A percentile compares a stretch with the other conserved stretches of the same genome.
phyloP scores from a whole-genome alignment of 2,329 filamentous ascomycete genomes.

The Beauveria scarabaeidicola region DNA sequence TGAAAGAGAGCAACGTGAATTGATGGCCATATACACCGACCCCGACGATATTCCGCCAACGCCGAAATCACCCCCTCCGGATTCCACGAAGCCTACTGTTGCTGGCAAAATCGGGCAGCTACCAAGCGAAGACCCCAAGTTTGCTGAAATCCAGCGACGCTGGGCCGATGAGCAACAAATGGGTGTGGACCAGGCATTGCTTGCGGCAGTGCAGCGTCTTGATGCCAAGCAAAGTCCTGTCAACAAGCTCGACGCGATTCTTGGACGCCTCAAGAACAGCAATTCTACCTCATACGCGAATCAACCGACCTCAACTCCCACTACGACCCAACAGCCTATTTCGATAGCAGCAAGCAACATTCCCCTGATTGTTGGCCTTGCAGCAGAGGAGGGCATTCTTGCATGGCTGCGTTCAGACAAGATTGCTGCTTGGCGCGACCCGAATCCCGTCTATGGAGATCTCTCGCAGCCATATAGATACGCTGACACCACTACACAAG shows the following conservation, averaged over 20 bases:
- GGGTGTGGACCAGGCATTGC: slow-evolving; percentile 34
- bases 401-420: slow-evolving; percentile 36
- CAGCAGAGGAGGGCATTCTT: slow-evolving; percentile 33
- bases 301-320: background rate
- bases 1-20: slow-evolving; percentile 48
- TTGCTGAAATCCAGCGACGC: slow-evolving; percentile 41
- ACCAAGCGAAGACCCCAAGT: slow-evolving; percentile 31
- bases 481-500: slow-evolving; percentile 33
- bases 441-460: slow-evolving; percentile 29
- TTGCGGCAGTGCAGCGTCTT: slow-evolving; percentile 35
- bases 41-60: slow-evolving; percentile 46
- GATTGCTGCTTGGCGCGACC: slow-evolving; percentile 34
- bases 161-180: slow-evolving; percentile 38
- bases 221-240: slow-evolving; percentile 28
- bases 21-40: slow-evolving; percentile 53
- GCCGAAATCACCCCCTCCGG: slow-evolving; percentile 43
- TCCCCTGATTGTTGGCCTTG: slow-evolving; percentile 23
- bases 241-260: slow-evolving; percentile 31
- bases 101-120: slow-evolving; percentile 26
- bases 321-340: background rate
- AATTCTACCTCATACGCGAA: slow-evolving; percentile 3
- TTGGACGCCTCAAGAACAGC: slow-evolving; percentile 25
- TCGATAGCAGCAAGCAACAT: slow-evolving; percentile 16
- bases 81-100: slow-evolving; percentile 19
- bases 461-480: slow-evolving; percentile 29